Evolutionary conservation across 805 yeast species (phyloP), one percentile per base, ranked within the genome.

Genomic region (Lipomyces anomalus): DNA sequence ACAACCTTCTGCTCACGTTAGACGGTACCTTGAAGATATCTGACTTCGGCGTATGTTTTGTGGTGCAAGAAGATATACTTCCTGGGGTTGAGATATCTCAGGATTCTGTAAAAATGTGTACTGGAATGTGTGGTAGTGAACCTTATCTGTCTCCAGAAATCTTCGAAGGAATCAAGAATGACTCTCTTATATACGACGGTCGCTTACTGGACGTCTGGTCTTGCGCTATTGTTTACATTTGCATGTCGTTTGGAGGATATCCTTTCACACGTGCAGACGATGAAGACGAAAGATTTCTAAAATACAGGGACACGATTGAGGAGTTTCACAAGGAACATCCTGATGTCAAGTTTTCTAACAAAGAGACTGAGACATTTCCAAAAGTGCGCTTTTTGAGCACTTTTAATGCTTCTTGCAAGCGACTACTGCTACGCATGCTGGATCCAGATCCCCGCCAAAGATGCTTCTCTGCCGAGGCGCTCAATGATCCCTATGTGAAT

Each of bases 111-210:
- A 87, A 81, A 61, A 61, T 80, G 29, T 77, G 84, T 59, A 79
- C 78, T 40, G 94, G 94, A 4, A 72, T 85, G 4, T 82, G 88
- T 64, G 96, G 95, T 6, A 82, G 92, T 0, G 78, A 84, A 5
- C 95, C 95, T 2, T 87, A 87, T 63, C 84, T 88, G 59, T 94
- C 95, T 0, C 95, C 96, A 0, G 96, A 87, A 65, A 92, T 62
- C 52, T 60, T 42, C 70, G 74, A 22, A 6, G 45, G 46, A 42
- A 11, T 7, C 23, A 7, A 16, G 38, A 4, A 11, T 29, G 35
- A 37, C 41, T 6, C 23, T 13, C 22, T 28, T 6, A 24, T 43
- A 6, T 87, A 84, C 64, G 95, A 87, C 65, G 84, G 94, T 1
- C 67, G 95, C 46, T 74, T 83, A 29, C 83, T 84, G 4, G 95